A percentile compares a stretch with the other conserved stretches of the same genome.
phyloP scores from a whole-genome alignment of 208 protist species.

The Kentomonas sorsogonicus region DNA sequence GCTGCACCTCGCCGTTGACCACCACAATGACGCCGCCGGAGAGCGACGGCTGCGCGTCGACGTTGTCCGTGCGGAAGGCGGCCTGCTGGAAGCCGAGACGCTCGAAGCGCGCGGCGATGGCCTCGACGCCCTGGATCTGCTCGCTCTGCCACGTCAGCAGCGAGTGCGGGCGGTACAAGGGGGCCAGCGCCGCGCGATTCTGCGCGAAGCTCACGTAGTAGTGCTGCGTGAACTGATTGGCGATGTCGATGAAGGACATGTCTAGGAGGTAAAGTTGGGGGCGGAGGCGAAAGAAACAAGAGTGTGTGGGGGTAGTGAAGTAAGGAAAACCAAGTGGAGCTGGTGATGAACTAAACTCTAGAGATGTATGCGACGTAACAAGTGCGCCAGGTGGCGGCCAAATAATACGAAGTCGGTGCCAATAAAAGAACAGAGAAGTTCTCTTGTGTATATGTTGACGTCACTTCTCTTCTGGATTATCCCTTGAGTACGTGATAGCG shows the following conservation, averaged over 20 bases:
- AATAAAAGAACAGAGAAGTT: too few species aligned
- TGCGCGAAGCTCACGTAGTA: slow-evolving; percentile 84
- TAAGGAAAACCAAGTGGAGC: background rate
- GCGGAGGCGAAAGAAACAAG: background rate
- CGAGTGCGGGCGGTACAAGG: slow-evolving; percentile 71
- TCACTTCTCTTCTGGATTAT: too few species aligned
- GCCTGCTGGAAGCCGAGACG: slow-evolving; percentile 71
- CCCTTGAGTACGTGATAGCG: slow-evolving; percentile 2
- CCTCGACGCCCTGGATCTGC: slow-evolving; percentile 77
- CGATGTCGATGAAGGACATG: slow-evolving; percentile 77
- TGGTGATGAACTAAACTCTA: background rate
- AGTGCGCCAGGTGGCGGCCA: too few species aligned
- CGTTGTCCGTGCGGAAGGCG: slow-evolving; percentile 68
- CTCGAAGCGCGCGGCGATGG: slow-evolving; percentile 77
- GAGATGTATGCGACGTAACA: background rate
- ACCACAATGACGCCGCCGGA: slow-evolving; percentile 72
- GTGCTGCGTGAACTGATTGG: slow-evolving; percentile 64
- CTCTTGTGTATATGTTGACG: too few species aligned
- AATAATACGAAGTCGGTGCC: too few species aligned
- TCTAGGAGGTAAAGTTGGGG: background rate
- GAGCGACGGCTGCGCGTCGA: slow-evolving; percentile 80
- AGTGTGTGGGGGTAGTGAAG: background rate
- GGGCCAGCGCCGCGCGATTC: slow-evolving; percentile 54
- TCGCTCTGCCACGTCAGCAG: slow-evolving; percentile 85
- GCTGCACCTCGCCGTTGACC: slow-evolving; percentile 76